Conservation (phyloP, 441 rosid species). For the Corymbia citriodora region DNA sequence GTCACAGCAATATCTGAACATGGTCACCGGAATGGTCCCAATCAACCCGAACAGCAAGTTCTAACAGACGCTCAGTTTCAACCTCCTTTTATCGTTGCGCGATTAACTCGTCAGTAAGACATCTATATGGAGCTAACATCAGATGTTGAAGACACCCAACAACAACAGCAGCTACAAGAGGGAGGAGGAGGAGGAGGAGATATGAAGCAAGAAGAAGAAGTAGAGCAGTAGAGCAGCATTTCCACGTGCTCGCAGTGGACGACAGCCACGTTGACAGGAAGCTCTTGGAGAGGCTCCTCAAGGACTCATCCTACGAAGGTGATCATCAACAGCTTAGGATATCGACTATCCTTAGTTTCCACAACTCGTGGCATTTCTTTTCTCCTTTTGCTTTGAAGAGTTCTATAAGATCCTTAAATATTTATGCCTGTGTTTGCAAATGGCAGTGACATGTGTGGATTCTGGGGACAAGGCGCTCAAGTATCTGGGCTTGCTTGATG, state of each 20-base stretch:
- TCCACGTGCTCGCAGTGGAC: constrained; percentile 40
- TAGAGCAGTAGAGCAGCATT: constrained; percentile 4
- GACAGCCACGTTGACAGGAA: constrained; percentile 37
- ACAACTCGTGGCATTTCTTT: not conserved
- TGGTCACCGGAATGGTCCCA: constrained; percentile 1
- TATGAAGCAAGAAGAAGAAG: not conserved
- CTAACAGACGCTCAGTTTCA: not conserved
- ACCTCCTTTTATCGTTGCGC: not conserved
- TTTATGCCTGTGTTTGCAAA: not conserved
- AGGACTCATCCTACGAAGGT: constrained; percentile 32
- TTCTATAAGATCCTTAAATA: not conserved
- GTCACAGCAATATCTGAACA: constrained; percentile 1
- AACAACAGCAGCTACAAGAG: not conserved
- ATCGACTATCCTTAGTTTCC: not conserved
- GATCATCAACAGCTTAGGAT: not conserved
- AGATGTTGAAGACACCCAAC: not conserved
- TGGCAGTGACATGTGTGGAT: constrained; percentile 32
- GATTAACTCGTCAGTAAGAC: not conserved
- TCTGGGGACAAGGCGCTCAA: constrained; percentile 34
- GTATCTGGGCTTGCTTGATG: constrained; percentile 30
- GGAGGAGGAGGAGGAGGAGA: not conserved
- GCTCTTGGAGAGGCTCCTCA: constrained; percentile 36
- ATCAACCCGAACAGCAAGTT: not conserved
- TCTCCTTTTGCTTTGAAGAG: not conserved
- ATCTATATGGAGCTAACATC: constrained; percentile 24